Conservation (phyloP, 768 basidiomycete species). For the Panaeolus papilionaceus region DNA sequence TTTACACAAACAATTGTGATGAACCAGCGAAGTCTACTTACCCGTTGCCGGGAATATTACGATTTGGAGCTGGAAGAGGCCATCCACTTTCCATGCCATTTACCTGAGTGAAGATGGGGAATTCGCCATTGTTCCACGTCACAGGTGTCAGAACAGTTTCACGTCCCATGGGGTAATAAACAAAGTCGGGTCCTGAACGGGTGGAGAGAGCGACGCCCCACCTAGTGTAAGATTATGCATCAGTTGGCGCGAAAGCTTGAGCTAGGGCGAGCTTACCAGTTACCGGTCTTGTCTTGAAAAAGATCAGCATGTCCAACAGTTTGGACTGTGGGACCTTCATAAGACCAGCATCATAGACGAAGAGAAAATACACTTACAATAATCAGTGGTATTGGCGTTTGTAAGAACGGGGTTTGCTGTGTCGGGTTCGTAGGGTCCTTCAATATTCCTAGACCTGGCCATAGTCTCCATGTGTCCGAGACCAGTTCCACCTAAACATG, state of each 20-base stretch:
- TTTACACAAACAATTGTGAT: no score
- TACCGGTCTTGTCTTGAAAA: constrained; percentile 37
- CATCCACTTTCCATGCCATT: constrained; percentile 30
- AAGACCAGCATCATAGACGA: no score
- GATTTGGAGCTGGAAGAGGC: constrained; percentile 24
- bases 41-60: constrained; percentile 20
- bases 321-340: constrained; percentile 28
- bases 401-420: constrained; percentile 37
- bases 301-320: constrained; percentile 47
- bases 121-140: constrained; percentile 37
- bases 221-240: constrained; percentile 18
- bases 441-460: constrained; percentile 35
- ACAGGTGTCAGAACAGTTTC: constrained; percentile 43
- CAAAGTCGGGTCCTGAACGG: constrained; percentile 32
- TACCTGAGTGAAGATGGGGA: constrained; percentile 31
- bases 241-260: not conserved
- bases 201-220: constrained; percentile 34
- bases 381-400: constrained; percentile 32
- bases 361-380: constrained; percentile 19
- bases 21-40: not conserved
- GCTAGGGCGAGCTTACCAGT: constrained; percentile 34
- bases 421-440: constrained; percentile 28
- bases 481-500: constrained; percentile 30
- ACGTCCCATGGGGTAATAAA: constrained; percentile 39
- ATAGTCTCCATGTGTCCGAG: constrained; percentile 30